Percentiles rank a stretch among this genome's conserved stretches.
phyloP scores from a whole-genome alignment of 345 rosid species.

The Chamaenerion angustifolium region DNA sequence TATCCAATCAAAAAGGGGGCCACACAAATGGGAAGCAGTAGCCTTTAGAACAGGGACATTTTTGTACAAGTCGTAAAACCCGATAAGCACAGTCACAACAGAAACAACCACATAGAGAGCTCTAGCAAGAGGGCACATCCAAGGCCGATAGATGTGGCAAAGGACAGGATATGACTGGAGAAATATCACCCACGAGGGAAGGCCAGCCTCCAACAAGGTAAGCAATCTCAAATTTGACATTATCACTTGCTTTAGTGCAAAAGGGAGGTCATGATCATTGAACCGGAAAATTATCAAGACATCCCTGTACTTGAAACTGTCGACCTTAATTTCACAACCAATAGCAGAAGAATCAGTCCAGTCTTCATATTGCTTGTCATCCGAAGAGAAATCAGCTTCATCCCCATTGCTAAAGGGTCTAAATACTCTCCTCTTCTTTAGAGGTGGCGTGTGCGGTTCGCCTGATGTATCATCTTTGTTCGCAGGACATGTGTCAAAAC shows the following conservation, averaged over 20 bases:
- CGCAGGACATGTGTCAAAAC: constrained; percentile 22
- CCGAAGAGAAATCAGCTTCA: constrained; percentile 42
- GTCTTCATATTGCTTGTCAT: constrained; percentile 40
- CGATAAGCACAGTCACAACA: constrained; percentile 65
- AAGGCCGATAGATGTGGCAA: constrained; percentile 84
- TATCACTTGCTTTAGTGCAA: constrained; percentile 57
- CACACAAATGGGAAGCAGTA: constrained; percentile 70
- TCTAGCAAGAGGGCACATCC: constrained; percentile 98
- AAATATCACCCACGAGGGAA: constrained; percentile 96
- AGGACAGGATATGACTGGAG: constrained; percentile 95
- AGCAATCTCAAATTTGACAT: constrained; percentile 68
- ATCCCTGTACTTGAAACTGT: constrained; percentile 56
- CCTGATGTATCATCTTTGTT: constrained; percentile 12
- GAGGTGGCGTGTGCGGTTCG: constrained; percentile 58
- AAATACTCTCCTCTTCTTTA: constrained; percentile 62
- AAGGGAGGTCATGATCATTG: constrained; percentile 68
- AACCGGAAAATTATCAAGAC: constrained; percentile 65
- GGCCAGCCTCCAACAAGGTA: constrained; percentile 87
- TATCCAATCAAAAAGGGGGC: constrained; percentile 89
- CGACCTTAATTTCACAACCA: constrained; percentile 27
- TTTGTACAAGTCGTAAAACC: constrained; percentile 91
- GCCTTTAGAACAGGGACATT: constrained; percentile 95
- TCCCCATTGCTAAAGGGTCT: constrained; percentile 24
- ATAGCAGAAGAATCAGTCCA: constrained; percentile 4
- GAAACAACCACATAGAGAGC: constrained; percentile 71